Percentiles rank a stretch among this genome's conserved stretches.
Evolutionary conservation across 441 rosid genomes (phyloP).

Genomic region (Rhodomyrtus psidioides): DNA sequence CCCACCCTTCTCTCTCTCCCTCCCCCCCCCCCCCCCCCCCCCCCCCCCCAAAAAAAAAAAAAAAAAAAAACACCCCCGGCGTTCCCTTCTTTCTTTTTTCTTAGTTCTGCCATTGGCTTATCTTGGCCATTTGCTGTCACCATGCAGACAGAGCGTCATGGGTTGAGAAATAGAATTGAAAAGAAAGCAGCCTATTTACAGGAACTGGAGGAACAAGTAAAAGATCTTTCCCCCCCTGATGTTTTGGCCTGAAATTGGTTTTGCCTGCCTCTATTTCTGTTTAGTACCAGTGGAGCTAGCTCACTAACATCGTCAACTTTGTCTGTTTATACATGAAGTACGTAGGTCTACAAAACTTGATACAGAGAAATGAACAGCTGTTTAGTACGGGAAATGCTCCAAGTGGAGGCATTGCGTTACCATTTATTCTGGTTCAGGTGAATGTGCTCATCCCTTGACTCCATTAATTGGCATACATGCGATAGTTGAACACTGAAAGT

Average conservation of each 20-base stretch:
- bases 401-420: conserved; percentile 88
- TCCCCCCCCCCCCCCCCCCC: too few relatives aligned
- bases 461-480: not conserved
- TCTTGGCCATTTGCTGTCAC: conserved; percentile 1
- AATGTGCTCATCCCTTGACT: conserved; percentile 7
- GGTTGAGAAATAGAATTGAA: conserved; percentile 67
- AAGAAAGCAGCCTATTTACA: conserved; percentile 83
- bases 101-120: conserved; percentile 14
- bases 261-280: not conserved
- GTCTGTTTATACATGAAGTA: conserved; percentile 31
- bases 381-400: conserved; percentile 81
- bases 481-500: not conserved
- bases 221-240: not conserved
- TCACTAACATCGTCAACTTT: not conserved
- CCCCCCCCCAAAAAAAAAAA: too few relatives aligned
- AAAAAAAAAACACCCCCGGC: too few relatives aligned
- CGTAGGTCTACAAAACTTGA: conserved; percentile 84
- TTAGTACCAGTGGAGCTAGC: not conserved
- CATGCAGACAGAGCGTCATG: conserved; percentile 61
- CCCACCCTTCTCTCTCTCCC: too few relatives aligned
- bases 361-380: conserved; percentile 71
- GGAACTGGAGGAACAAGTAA: conserved; percentile 96
- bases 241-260: not conserved
- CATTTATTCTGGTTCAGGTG: conserved; percentile 98
- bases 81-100: not conserved